Percentiles rank a stretch among this genome's conserved stretches.
Evolutionary conservation across 2,329 filamentous ascomycete species (phyloP).

Genomic region (Aureobasidium sp.): DNA sequence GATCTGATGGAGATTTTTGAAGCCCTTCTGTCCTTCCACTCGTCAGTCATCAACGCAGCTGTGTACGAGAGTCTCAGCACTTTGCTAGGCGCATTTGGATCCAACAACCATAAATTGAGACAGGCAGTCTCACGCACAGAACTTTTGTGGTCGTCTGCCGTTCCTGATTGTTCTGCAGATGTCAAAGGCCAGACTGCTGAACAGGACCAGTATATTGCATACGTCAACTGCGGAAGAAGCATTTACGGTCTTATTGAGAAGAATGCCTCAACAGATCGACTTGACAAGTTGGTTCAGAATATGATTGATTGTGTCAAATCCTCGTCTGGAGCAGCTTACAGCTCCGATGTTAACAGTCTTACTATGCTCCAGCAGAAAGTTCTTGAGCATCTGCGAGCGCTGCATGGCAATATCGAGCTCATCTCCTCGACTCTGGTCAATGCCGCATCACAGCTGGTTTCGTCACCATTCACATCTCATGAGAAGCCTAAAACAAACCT

Average conservation of each 20-base stretch:
- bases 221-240: constrained; percentile 65
- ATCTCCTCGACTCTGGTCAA: constrained; percentile 59
- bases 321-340: constrained; percentile 59
- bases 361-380: constrained; percentile 65
- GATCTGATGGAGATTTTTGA: constrained; percentile 63
- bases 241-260: constrained; percentile 67
- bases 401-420: constrained; percentile 56
- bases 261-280: constrained; percentile 52
- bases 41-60: constrained; percentile 33
- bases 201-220: constrained; percentile 77
- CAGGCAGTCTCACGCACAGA: constrained; percentile 21
- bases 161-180: constrained; percentile 17
- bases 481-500: constrained; percentile 41
- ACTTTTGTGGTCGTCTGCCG: constrained; percentile 23
- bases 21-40: constrained; percentile 32
- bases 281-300: constrained; percentile 61
- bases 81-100: constrained; percentile 27
- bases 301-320: constrained; percentile 62
- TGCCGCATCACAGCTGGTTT: constrained; percentile 61
- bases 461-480: constrained; percentile 52
- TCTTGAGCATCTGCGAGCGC: constrained; percentile 56
- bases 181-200: constrained; percentile 37
- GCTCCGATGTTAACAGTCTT: constrained; percentile 62
- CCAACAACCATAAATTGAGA: constrained; percentile 18
- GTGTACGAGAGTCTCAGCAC: constrained; percentile 32